Percentiles rank a stretch among this genome's conserved stretches.
These are phyloP conservation scores for Penicillium verhagenii DNA, from an alignment of 495 filamentous ascomycete species.

Conservation along the genomic window DNA sequence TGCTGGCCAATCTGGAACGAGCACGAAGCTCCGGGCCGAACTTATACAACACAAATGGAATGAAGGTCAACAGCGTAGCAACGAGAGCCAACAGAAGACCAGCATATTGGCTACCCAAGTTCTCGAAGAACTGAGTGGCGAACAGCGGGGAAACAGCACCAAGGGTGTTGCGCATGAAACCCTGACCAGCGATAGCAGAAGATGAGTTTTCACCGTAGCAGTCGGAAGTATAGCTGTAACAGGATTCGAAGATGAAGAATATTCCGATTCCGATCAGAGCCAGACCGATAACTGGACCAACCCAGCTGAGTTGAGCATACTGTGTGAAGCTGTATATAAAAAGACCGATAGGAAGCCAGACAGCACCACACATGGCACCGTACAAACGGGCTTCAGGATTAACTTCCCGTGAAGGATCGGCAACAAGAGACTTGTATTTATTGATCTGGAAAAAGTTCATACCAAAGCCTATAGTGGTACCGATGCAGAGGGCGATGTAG, in stretches of 20 bases:
- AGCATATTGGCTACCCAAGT: constrained; percentile 43
- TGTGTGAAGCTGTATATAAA: constrained; percentile 82
- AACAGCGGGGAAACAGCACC: constrained; percentile 52
- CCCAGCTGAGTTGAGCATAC: constrained; percentile 60
- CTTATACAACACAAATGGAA: constrained; percentile 42
- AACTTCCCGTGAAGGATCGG: constrained; percentile 56
- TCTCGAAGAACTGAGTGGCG: constrained; percentile 48
- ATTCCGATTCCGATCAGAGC: constrained; percentile 43
- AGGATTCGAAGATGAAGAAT: constrained; percentile 49
- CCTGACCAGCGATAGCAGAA: constrained; percentile 48
- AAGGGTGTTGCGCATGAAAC: constrained; percentile 49
- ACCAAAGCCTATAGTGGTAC: constrained; percentile 63
- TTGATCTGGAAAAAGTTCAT: constrained; percentile 55
- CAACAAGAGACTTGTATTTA: constrained; percentile 59
- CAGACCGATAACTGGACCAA: constrained; percentile 60
- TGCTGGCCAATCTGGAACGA: constrained; percentile 32
- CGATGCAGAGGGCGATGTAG: constrained; percentile 68
- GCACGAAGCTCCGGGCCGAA: constrained; percentile 41
- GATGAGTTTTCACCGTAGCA: constrained; percentile 47
- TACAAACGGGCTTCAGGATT: constrained; percentile 53
- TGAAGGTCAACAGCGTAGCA: constrained; percentile 39
- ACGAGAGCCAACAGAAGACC: constrained; percentile 42
- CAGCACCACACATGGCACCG: constrained; percentile 61
- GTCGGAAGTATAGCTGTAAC: constrained; percentile 43
- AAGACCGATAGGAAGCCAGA: constrained; percentile 70